Percentiles rank a stretch among this genome's conserved stretches.
Evolutionary conservation across 2,329 filamentous ascomycete species (phyloP).

Genomic region (Fusarium tricinctum): DNA sequence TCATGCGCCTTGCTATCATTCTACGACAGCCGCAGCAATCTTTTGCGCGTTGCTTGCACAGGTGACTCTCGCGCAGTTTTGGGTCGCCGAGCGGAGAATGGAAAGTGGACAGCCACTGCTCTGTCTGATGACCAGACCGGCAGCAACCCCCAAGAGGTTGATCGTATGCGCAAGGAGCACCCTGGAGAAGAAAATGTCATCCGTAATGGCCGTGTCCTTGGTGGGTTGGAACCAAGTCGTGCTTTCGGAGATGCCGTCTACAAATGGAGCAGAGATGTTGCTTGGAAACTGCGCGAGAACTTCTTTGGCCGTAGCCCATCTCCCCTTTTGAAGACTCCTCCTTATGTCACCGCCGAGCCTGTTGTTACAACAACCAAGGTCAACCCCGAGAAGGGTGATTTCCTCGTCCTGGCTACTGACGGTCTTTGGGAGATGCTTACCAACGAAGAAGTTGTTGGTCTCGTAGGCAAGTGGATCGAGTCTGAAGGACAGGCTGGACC

Average conservation of each 20-base stretch:
- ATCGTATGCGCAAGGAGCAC: constrained; percentile 85
- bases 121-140: constrained; percentile 96
- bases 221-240: constrained; percentile 90
- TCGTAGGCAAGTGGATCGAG: constrained; percentile 98
- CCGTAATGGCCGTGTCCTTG: constrained; percentile 89
- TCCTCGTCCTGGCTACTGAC: constrained; percentile 95
- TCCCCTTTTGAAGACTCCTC: constrained; percentile 85
- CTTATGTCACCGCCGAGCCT: constrained; percentile 97
- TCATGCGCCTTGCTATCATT: constrained; percentile 97
- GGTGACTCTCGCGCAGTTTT: constrained; percentile 97
- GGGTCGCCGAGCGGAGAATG: constrained; percentile 80
- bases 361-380: constrained; percentile 94
- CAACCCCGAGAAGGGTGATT: constrained; percentile 89
- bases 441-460: constrained; percentile 96
- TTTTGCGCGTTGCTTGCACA: constrained; percentile 93
- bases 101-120: constrained; percentile 93
- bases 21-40: constrained; percentile 89
- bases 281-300: constrained; percentile 82
- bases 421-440: constrained; percentile 99
- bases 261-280: constrained; percentile 92
- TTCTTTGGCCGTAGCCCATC: constrained; percentile 90
- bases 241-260: constrained; percentile 98
- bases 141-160: constrained; percentile 85
- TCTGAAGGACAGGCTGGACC: constrained; percentile 69
- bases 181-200: constrained; percentile 91